Evolutionary conservation across 805 yeast species (phyloP), one percentile per base, ranked within the genome.

Genomic region (Candida easanensis): DNA sequence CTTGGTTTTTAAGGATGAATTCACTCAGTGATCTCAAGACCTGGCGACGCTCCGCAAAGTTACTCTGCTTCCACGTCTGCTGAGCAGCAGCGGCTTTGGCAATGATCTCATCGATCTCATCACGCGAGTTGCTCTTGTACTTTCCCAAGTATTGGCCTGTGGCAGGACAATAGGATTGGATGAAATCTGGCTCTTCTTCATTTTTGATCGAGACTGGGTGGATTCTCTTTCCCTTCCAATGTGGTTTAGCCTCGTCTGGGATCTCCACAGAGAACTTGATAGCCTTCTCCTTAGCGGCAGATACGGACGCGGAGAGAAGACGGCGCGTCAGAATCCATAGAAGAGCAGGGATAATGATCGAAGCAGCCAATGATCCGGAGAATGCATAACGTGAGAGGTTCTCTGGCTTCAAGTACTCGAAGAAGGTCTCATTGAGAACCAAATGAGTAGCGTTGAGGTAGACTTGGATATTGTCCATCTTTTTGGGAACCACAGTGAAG

Each of bases 161-260:
- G 0, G 98, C 97, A 4, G 99, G 99, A 66, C 99, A 91, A 62
- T 87, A 84, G 48, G 90, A 79, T 58, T 88, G 90, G 48, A 91
- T 86, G 50, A 65, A 70, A 17, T 68, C 71, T 2, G 91, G 86
- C 41, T 84, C 89, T 19, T 74, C 76, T 2, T 75, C 73, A 44
- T 78, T 77, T 36, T 68, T 67, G 4, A 87, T 70, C 13, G 79
- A 68, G 13, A 84, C 75, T 0, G 88, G 82, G 40, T 77, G 76
- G 26, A 88, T 69, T 40, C 96, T 70, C 54, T 80, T 84, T 6
- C 96, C 96, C 63, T 89, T 89, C 97, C 97, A 90, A 60, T 88
- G 91, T 4, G 89, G 88, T 59, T 80, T 74, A 23, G 95, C 88
- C 56, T 84, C 88, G 48, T 76, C 84, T 2, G 95, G 95, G 23